Base-by-base conservation (phyloP, 306 rosid species). In the Ormosia emarginata region DNA sequence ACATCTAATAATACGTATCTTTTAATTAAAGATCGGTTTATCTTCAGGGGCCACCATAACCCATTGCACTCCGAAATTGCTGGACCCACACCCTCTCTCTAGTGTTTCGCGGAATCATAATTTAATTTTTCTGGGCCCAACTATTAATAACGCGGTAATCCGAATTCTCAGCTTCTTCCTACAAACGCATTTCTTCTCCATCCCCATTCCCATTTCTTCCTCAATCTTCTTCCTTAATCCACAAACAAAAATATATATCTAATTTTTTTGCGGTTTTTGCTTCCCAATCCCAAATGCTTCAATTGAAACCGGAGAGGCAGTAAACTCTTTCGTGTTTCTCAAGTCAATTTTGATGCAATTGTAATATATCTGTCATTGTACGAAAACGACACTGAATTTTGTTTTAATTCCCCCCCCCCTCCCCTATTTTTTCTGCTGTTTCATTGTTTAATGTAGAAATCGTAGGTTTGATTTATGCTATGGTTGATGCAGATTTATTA, bases 121-220 rank as follows among this genome's bases (percentile, higher is more conserved):
- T 72, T 33, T 24, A 24, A 24, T 10, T 8, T 73, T 44, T 30
- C 36, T 41, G 15, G 53, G n/a, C 62, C 6, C 67, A 55, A 79
- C 80, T 79, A 68, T 72, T 89, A 67, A 40, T 87, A 84, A n/a
- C 81, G 46, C 55, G 92, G 90, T 88, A 84, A 81, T 81, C 90
- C 92, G 90, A 80, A 55, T 83, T 86, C 75, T 81, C 59, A 72
- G 96, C 82, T 59, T 77, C 77, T 4, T 39, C 61, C 46, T 9
- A 34, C 77, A 53, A 30, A 59, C 57, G 9, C 24, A 73, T 55
- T 15, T 63, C 33, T 69, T 81, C 15, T 33, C 8, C 17, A 29
- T 62, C 11, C 8, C 2, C 46, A 55, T 10, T 80, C 36, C 6
- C 67, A 1, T 17, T 65, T 61, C 32, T 37, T 49, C 30, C 37